phyloP scores from a whole-genome alignment of 2,329 filamentous ascomycete species.

The Pyricularia grisea region DNA sequence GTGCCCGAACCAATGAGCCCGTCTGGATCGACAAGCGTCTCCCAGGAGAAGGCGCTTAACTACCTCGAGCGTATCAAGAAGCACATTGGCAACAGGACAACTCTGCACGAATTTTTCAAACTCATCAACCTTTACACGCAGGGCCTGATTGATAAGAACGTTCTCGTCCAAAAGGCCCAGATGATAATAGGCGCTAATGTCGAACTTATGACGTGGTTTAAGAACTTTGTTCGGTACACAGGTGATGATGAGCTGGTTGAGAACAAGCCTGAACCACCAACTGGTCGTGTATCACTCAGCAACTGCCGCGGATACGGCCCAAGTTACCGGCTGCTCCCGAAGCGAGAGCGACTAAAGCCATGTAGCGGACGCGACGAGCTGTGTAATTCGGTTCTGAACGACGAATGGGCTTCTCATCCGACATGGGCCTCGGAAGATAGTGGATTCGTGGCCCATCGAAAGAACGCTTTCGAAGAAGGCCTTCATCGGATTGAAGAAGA shows the following conservation, averaged over 20 bases:
- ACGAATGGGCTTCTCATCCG: constrained; percentile 97
- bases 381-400: constrained; percentile 87
- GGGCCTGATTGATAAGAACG: constrained; percentile 79
- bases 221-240: constrained; percentile 70
- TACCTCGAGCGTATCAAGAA: constrained; percentile 98
- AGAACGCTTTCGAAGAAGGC: constrained; percentile 91
- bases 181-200: constrained; percentile 81
- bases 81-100: constrained; percentile 82
- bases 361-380: constrained; percentile 94
- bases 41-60: constrained; percentile 71
- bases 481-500: constrained; percentile 96
- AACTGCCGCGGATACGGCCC: constrained; percentile 94
- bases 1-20: constrained; percentile 82
- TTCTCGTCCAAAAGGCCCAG: constrained; percentile 72
- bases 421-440: constrained; percentile 98
- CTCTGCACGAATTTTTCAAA: constrained; percentile 94
- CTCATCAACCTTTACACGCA: constrained; percentile 93
- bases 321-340: constrained; percentile 87
- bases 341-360: constrained; percentile 79
- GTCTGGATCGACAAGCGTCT: constrained; percentile 40
- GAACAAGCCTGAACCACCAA: constrained; percentile 65
- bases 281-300: constrained; percentile 79
- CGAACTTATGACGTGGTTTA: constrained; percentile 86
- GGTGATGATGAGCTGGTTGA: constrained; percentile 70
- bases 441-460: constrained; percentile 93